A percentile compares a stretch with the other conserved stretches of the same genome.
These are phyloP conservation scores for Neonectria neomacrospora DNA, from an alignment of 2,329 filamentous ascomycete genomes.

Conservation along the genomic window DNA sequence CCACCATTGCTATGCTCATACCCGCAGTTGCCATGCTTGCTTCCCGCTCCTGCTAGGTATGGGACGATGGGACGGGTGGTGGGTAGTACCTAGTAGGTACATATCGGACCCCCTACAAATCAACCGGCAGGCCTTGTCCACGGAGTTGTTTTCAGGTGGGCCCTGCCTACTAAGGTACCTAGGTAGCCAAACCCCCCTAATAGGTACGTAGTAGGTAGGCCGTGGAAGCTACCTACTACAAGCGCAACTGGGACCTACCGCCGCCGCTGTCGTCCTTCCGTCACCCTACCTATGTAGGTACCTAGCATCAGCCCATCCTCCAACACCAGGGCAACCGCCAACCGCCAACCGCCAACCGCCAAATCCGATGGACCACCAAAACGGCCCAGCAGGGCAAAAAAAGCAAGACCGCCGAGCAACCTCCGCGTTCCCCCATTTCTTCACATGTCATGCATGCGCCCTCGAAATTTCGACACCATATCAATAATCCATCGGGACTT, in stretches of 20 bases:
- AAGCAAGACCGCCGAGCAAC: background rate
- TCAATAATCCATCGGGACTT: constrained; percentile 4
- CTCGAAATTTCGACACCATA: background rate
- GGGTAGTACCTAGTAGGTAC: background rate
- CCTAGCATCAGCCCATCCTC: background rate
- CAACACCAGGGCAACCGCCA: too few relatives aligned
- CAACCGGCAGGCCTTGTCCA: background rate
- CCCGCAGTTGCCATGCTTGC: background rate
- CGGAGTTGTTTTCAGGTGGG: background rate
- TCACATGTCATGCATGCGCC: constrained; percentile 6
- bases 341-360: background rate
- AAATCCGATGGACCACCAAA: background rate
- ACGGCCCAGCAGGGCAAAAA: background rate
- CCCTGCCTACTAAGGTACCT: too few relatives aligned
- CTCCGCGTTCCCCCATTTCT: constrained; percentile 1
- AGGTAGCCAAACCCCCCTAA: constrained; percentile 14
- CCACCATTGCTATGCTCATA: background rate
- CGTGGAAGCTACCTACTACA: constrained; percentile 29
- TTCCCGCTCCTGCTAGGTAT: constrained; percentile 4
- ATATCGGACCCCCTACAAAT: background rate
- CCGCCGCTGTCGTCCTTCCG: constrained; percentile 27
- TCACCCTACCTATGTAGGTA: too few relatives aligned
- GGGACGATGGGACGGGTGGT: background rate
- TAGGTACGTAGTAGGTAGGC: too few relatives aligned
- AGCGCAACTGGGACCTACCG: constrained; percentile 35